Evolutionary conservation across 345 rosid genomes (phyloP).

Genomic region (Cochlearia excelsa): DNA sequence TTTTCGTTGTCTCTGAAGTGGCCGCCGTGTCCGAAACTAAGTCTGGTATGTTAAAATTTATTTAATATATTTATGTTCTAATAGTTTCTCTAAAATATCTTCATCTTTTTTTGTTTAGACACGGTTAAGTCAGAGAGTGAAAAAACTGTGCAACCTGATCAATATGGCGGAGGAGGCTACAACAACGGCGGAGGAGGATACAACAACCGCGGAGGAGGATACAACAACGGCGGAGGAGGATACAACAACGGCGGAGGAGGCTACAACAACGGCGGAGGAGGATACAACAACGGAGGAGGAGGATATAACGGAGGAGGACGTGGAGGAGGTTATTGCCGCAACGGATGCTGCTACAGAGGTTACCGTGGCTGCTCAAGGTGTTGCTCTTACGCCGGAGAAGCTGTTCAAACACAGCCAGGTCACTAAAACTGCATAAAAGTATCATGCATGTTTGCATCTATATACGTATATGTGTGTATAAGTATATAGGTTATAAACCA

Average conservation of each 20-base stretch:
- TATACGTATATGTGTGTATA: background rate
- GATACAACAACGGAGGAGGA: slow-evolving; percentile 12
- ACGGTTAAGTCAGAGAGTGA: slow-evolving; percentile 13
- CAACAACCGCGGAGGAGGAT: slow-evolving; percentile 9
- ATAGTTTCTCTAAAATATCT: background rate
- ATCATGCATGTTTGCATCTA: slow-evolving; percentile 1
- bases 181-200: slow-evolving; percentile 1
- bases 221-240: slow-evolving; percentile 18
- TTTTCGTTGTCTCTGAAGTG: slow-evolving; percentile 25
- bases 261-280: slow-evolving; percentile 4
- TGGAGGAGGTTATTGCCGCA: background rate
- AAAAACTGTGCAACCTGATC: slow-evolving; percentile 18
- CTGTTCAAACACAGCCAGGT: background rate
- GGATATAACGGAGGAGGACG: slow-evolving; percentile 2
- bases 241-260: slow-evolving; percentile 1
- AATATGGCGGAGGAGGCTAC: background rate
- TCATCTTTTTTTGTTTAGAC: background rate
- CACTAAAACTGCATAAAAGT: slow-evolving; percentile 5
- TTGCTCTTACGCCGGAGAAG: background rate
- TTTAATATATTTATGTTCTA: background rate
- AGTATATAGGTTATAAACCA: background rate
- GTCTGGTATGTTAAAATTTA: slow-evolving; percentile 7
- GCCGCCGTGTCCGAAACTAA: slow-evolving; percentile 19
- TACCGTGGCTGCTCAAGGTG: background rate
- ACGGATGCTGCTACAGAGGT: background rate